Percentiles rank a stretch among this genome's conserved stretches.
Evolutionary conservation across 2,329 filamentous ascomycete species (phyloP).

Genomic region (Talaromyces sp.): DNA sequence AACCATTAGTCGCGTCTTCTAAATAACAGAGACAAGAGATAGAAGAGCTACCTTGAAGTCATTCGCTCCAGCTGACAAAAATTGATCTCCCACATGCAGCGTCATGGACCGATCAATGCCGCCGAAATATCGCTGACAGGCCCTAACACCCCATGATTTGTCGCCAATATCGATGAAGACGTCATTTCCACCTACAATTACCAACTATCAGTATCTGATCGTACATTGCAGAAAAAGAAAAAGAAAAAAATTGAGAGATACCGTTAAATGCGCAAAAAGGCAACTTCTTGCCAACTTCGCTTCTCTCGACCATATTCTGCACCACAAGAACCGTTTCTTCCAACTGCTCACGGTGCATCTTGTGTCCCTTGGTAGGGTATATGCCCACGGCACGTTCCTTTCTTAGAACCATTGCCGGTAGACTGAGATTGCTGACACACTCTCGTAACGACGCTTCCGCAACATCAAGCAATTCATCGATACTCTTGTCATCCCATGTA

Average conservation of each 20-base stretch:
- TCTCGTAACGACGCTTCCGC: slow-evolving; percentile 81
- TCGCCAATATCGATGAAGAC: slow-evolving; percentile 99
- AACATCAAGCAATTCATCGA: slow-evolving; percentile 77
- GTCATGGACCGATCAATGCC: slow-evolving; percentile 72
- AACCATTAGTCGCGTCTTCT: neutral
- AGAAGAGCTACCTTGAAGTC: slow-evolving; percentile 72
- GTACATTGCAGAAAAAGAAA: neutral
- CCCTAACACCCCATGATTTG: slow-evolving; percentile 91
- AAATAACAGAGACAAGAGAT: neutral
- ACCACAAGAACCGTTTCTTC: slow-evolving; percentile 95
- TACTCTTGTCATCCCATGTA: slow-evolving; percentile 59
- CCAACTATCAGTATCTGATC: neutral
- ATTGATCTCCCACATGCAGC: slow-evolving; percentile 92
- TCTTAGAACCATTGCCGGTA: slow-evolving; percentile 75
- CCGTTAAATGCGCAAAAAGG: slow-evolving; percentile 98
- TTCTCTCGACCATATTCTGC: slow-evolving; percentile 86
- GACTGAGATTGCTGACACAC: slow-evolving; percentile 72
- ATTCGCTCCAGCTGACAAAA: slow-evolving; percentile 89
- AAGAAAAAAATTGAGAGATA: slow-evolving; percentile 2
- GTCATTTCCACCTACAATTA: slow-evolving; percentile 69
- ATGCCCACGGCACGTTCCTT: slow-evolving; percentile 87
- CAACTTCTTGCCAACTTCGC: slow-evolving; percentile 62
- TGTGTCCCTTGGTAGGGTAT: slow-evolving; percentile 60
- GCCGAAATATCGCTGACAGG: slow-evolving; percentile 88
- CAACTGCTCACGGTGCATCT: slow-evolving; percentile 80